Evolutionary conservation across 1,139 yeast species (phyloP), one percentile per base, ranked within the genome.

Genomic region (Tardiomyces depauwii): DNA sequence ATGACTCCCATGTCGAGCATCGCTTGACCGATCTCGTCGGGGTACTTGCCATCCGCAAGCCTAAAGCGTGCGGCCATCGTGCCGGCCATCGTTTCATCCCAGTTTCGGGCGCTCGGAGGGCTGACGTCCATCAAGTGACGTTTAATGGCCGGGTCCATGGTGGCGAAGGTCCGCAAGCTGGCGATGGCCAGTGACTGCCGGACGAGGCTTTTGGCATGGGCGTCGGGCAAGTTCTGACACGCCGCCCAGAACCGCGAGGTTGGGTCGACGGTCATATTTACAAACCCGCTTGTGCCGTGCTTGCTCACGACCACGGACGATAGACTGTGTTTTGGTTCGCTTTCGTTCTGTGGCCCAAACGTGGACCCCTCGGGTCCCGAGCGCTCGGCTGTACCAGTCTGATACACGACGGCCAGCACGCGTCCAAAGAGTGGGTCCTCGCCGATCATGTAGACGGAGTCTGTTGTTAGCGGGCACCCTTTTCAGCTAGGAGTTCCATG

Each of bases 1-100:
- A 83, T 56, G 41, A 80, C 66, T 0, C 96, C 96, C 47, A 77
- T 57, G 2, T 70, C 62, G 5, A 70, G 51, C 6, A 80, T 46
- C 42, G 71, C 68, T 38, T 62, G 57, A 3, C 95, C 93, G 36
- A 83, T 65, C 13, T 76, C 76, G 1, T 61, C 55, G 0, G 93
- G 87, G 2, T 74, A 64, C 47, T 67, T 68, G 13, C 67, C 64
- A 18, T 69, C 68, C 13, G 85, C 65, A 4, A 80, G 64, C 3
- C 53, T 55, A 82, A 85, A 79, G 18, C 66, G 53, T 25, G 81
- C 76, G 0, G 95, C 93, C 42, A 82, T 58, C 13, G 71, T 67
- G 1, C 96, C 96, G 1, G 94, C 93, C 45, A 76, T 74, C 0
- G 95, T 84, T 56, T 88, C 93, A 60, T 88, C 96, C 64, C 66